phyloP scores from a whole-genome alignment of 441 rosid species.

The Adansonia grandidieri region DNA sequence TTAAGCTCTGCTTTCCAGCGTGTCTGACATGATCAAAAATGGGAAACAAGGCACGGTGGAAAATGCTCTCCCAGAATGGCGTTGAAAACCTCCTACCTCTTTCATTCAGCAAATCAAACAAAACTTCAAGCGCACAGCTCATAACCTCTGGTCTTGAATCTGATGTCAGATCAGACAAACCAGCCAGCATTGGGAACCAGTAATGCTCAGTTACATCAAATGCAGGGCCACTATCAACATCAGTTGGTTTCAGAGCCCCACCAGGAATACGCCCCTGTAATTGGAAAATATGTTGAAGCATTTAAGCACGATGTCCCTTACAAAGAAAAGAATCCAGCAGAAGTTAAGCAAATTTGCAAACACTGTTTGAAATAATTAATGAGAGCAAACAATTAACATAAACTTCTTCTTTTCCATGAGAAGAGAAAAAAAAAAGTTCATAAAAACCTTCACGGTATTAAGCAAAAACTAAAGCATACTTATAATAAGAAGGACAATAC shows the following conservation, averaged over 20 bases:
- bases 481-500: background rate
- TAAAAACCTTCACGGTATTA: background rate
- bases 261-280: slow-evolving; percentile 94
- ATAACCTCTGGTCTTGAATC: slow-evolving; percentile 94
- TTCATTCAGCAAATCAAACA: slow-evolving; percentile 97
- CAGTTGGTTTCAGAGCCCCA: slow-evolving; percentile 82
- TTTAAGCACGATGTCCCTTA: slow-evolving; percentile 29
- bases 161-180: slow-evolving; percentile 94
- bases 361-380: slow-evolving; percentile 14
- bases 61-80: slow-evolving; percentile 98
- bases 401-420: background rate
- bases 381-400: slow-evolving; percentile 9
- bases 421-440: background rate
- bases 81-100: slow-evolving; percentile 94
- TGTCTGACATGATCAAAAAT: slow-evolving; percentile 97
- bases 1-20: slow-evolving; percentile 80
- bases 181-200: slow-evolving; percentile 99
- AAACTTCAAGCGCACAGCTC: slow-evolving; percentile 96
- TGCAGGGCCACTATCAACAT: slow-evolving; percentile 53
- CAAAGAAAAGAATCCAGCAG: background rate
- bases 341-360: slow-evolving; percentile 26
- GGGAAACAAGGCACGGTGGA: slow-evolving; percentile 96
- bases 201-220: slow-evolving; percentile 95
- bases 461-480: background rate
- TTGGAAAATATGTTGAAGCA: slow-evolving; percentile 23